Percentiles rank a stretch among this genome's conserved stretches.
Evolutionary conservation across 108 stramenopile species (phyloP).

Genomic region (Phaeodactylum tricornutum): DNA sequence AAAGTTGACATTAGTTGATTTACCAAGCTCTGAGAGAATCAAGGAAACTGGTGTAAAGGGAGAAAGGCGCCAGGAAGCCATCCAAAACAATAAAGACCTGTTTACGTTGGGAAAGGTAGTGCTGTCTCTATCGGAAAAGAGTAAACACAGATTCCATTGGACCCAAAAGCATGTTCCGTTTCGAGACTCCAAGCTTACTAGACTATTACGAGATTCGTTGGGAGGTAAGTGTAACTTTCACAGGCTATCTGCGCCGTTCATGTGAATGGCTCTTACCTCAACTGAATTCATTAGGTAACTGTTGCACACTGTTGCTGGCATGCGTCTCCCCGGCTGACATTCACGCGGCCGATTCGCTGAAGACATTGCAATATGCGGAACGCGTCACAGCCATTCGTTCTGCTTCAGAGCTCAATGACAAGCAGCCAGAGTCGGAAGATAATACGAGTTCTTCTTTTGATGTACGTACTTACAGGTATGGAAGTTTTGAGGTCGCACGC

Average conservation of each 20-base stretch:
- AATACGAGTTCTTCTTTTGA: no score
- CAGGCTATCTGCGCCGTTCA: no score
- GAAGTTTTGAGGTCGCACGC: no score
- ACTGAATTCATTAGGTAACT: no score
- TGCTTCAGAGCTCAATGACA: no score
- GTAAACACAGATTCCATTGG: slow-evolving; percentile 28
- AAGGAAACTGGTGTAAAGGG: slow-evolving; percentile 97
- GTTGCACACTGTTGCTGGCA: slow-evolving; percentile 87
- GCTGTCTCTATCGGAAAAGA: no score
- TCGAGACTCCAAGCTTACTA: slow-evolving; percentile 90
- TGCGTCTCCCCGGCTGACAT: slow-evolving; percentile 89
- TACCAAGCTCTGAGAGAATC: slow-evolving; percentile 92
- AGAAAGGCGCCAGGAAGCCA: slow-evolving; percentile 86
- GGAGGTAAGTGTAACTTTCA: no score
- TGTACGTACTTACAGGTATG: no score
- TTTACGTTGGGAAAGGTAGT: slow-evolving; percentile 89
- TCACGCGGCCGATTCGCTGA: slow-evolving; percentile 90
- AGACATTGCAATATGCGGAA: slow-evolving; percentile 89
- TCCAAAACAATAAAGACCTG: slow-evolving; percentile 86
- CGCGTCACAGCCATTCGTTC: no score
- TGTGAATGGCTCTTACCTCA: no score
- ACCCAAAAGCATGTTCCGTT: slow-evolving; percentile 66
- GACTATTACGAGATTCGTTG: slow-evolving; percentile 85
- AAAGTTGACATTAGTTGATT: slow-evolving; percentile 96
- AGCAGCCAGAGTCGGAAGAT: no score